Conservation (phyloP, 306 rosid genomes). For the Dryas alaskensis region DNA sequence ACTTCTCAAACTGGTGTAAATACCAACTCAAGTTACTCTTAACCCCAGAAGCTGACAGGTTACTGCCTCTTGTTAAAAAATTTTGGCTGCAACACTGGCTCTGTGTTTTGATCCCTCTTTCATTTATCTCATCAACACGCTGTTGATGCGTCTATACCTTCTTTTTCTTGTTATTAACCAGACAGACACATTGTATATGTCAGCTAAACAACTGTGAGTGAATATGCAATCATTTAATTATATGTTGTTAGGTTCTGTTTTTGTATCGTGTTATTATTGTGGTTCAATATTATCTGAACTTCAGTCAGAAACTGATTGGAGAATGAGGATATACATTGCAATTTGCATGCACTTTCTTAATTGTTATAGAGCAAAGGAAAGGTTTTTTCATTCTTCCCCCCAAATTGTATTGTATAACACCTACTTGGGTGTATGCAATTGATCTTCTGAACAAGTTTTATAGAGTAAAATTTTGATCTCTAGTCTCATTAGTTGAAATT, state of each 20-base stretch:
- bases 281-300: neutral
- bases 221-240: neutral
- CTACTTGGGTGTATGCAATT: too few species aligned
- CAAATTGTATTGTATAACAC: too few species aligned
- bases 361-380: neutral
- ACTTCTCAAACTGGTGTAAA: constrained; percentile 46
- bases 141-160: constrained; percentile 30
- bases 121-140: constrained; percentile 28
- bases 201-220: constrained; percentile 29
- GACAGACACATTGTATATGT: constrained; percentile 38
- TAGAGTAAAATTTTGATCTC: too few species aligned
- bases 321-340: neutral
- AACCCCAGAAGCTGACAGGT: constrained; percentile 24
- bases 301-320: too few species aligned
- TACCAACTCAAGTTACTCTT: constrained; percentile 42
- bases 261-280: neutral
- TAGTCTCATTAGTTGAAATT: too few species aligned
- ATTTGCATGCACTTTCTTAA: neutral
- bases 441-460: too few species aligned
- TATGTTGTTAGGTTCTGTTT: neutral
- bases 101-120: constrained; percentile 26
- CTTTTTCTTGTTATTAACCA: neutral
- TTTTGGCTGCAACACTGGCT: constrained; percentile 14
- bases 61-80: neutral
- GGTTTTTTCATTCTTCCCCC: too few species aligned